Base-by-base conservation (phyloP, 805 yeast genomes). In the Ogataea haglerorum region DNA sequence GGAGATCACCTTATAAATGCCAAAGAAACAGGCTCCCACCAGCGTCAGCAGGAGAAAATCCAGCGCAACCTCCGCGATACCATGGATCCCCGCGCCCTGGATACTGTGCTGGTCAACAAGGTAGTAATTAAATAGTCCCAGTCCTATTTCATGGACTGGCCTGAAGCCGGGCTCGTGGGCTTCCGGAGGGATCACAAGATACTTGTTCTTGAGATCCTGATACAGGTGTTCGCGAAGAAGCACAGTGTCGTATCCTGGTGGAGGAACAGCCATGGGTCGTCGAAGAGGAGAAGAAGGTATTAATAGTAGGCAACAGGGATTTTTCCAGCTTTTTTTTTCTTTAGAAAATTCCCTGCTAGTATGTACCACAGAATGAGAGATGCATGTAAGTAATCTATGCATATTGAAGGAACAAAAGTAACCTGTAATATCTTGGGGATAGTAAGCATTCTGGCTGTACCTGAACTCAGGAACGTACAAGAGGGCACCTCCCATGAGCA, bases 161-260 rank as follows among this genome's bases (percentile, higher is more conserved):
- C 40, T 49, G 40, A 64, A 64, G 6, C 52, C 53, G 12, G 53
- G 51, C 9, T 49, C 40, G 10, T 48, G 33, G 2, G 51, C 50
- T 10, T 49, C 52, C 18, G 60, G 54, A 2, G 63, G 58, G 16
- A 63, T 39, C 7, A 63, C 63, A 19, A 61, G 30, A 34, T 51
- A 49, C 21, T 34, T 43, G 25, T 54, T 42, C 27, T 52, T 45
- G 3, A 56, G 31, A 34, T 58, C 63, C 24, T 55, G 56, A 42
- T 47, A 64, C 8, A 58, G 40, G 39, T 64, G 68, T 45, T 64
- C 68, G 38, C 67, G 52, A 14, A 64, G 35, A 10, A 64, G 52
- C 5, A 63, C 58, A 0, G 61, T 40, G 39, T 64, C 67, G 45
- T 56, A 51, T 14, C 56, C 51, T 6, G 66, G 58, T 5, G 56